These are phyloP conservation scores for Sphenostylis stenocarpa DNA, from an alignment of 306 rosid species.

Conservation along the genomic window DNA sequence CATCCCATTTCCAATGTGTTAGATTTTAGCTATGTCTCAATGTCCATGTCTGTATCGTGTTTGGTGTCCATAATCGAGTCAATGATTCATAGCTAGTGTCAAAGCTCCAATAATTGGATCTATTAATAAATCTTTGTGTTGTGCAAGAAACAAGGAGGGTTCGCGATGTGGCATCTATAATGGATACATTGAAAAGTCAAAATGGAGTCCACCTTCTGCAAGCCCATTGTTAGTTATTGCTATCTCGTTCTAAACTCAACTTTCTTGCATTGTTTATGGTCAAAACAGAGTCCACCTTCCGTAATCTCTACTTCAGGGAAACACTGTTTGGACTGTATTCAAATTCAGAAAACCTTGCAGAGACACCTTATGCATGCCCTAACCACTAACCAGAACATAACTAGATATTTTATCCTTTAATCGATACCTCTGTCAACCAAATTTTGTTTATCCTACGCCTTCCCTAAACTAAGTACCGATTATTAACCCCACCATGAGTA, in stretches of 20 bases:
- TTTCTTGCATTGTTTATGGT: neutral
- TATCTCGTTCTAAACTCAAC: neutral
- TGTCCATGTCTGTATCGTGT: too few species aligned
- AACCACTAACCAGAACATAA: neutral
- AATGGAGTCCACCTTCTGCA: too few species aligned
- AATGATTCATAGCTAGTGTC: too few species aligned
- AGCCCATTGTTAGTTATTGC: neutral
- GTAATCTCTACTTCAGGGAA: neutral
- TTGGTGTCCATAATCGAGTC: too few species aligned
- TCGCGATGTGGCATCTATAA: neutral
- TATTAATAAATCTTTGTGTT: neutral
- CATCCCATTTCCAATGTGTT: too few species aligned
- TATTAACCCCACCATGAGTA: neutral
- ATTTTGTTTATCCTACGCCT: neutral
- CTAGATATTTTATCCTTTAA: neutral
- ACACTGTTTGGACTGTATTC: neutral
- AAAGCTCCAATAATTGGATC: neutral
- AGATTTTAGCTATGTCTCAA: too few species aligned
- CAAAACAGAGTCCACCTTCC: neutral
- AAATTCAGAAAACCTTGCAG: neutral
- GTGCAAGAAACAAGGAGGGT: neutral
- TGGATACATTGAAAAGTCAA: neutral
- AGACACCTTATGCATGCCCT: neutral
- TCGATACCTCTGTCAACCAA: neutral
- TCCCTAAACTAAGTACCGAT: neutral